Evolutionary conservation across 352 stramenopile species (phyloP), one percentile per base, ranked within the genome.

Genomic region (Phytophthora pseudosyringae): DNA sequence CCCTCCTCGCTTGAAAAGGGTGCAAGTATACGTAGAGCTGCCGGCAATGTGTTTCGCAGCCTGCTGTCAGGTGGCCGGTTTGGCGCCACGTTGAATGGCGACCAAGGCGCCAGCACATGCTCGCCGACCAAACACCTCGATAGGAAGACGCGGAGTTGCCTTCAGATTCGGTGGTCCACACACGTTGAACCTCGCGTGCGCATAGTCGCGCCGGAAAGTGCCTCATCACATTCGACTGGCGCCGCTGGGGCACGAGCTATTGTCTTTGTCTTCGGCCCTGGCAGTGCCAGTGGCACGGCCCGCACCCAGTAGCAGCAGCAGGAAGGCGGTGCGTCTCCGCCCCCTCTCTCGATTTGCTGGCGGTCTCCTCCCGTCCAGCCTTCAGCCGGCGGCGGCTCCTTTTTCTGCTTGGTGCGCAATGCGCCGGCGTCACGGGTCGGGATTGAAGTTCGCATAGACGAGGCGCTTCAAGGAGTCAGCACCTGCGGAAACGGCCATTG

Each of bases 121-220:
- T 21, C 21, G 21, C n/a, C 44, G 18, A 51, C 26, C 28, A 57
- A 57, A 43, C 50, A 48, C 5, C 15, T 3, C 35, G 43, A 64
- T 64, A 57, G 47, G 46, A 59, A 58, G 45, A n/a, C 12, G 7
- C 13, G 16, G 59, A 67, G 56, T 67, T 57, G 71, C 45, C 40
- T 61, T 68, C 50, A 67, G 67, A 53, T 69, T 75, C 58, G 57
- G 56, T 59, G 68, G 52, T 73, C 50, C 66, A 69, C 52, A 69
- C 54, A 32, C 32, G 33, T 68, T 68, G 58, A 67, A 67, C 50
- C 49, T 49, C 39, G 21, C 25, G 10, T 16, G 16, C 18, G 25
- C 28, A 63, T 38, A 63, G 29, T 21, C 46, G 31, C 18, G 28
- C 13, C 26, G 15, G 35, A 44, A 57, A 67, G 64, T 63, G 64